phyloP scores from a whole-genome alignment of 208 protist genomes.

The Acanthamoeba sp. region DNA sequence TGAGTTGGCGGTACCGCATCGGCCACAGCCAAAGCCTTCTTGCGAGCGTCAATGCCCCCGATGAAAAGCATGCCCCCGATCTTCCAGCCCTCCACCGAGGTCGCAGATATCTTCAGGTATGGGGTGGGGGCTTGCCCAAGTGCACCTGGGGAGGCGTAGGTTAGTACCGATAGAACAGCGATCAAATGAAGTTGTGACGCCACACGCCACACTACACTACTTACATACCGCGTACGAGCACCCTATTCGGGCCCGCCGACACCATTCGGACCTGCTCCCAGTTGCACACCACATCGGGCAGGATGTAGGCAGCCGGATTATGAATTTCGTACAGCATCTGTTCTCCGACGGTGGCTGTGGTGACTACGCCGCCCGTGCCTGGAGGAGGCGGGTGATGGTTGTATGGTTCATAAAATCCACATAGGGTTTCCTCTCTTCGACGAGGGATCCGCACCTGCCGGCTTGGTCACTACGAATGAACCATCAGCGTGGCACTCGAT shows the following conservation, averaged over 20 bases:
- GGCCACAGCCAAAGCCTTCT: slow-evolving; percentile 44
- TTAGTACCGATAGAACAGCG: too few relatives aligned
- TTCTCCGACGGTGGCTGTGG: slow-evolving; percentile 73
- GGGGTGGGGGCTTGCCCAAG: slow-evolving; percentile 30
- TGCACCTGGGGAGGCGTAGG: too few relatives aligned
- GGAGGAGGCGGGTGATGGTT: too few relatives aligned
- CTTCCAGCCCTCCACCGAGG: slow-evolving; percentile 55
- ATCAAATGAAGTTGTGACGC: too few relatives aligned
- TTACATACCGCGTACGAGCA: slow-evolving; percentile 48
- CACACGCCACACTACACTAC: too few relatives aligned
- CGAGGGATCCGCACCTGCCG: not conserved
- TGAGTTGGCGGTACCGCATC: slow-evolving; percentile 4
- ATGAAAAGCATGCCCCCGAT: slow-evolving; percentile 58
- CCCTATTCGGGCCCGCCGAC: not conserved
- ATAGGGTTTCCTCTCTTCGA: too few relatives aligned
- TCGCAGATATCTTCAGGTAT: slow-evolving; percentile 59
- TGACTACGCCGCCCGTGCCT: slow-evolving; percentile 81
- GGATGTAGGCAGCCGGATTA: slow-evolving; percentile 81
- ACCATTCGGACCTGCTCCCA: slow-evolving; percentile 73
- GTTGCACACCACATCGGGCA: slow-evolving; percentile 82
- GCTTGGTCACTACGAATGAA: slow-evolving; percentile 82
- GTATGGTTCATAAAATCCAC: too few relatives aligned
- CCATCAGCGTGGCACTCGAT: slow-evolving; percentile 74
- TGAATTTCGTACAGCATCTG: slow-evolving; percentile 86
- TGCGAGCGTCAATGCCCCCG: slow-evolving; percentile 51